Base-by-base conservation (phyloP, 2,329 filamentous ascomycete genomes). In the Ceratocystis alfenasii region DNA sequence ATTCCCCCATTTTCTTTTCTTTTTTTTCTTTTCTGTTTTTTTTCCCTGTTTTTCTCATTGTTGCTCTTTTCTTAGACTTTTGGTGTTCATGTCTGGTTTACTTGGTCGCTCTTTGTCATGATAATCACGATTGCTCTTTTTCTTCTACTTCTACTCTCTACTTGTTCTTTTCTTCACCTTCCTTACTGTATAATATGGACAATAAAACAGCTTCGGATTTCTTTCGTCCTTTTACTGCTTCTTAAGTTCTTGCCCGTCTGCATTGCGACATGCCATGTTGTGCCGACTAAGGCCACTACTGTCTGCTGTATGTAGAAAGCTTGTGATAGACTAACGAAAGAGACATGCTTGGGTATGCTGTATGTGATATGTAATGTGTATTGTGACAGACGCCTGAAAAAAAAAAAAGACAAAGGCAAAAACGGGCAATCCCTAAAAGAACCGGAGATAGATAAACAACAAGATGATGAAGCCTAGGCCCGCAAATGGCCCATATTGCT, bases 401-500 rank as follows among this genome's bases (percentile, higher is more conserved):
- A 46, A 8, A 63, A 33, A 45, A n/a, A 45, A 3, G 60, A 22
- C 25, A 30, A n/a, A 62, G 17, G 12, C 22, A 30, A 60, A 48
- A 20, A 12, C 36, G 22, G 17, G n/a, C 46, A 25, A 25, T 20
- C 46, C 41, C 64, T 74, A 96, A 76, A 96, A 95, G 78, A 97
- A 96, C 69, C 91, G 85, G 88, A 90, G 93, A 82, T 88, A 95
- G 69, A 97, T 77, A 76, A 97, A 91, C 69, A 96, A 75, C 65
- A 97, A 74, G 68, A 97, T 86, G 69, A 97, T 85, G 67, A 96
- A 79, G 1, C 83, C 90, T 67, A 97, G 78, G 2, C 82, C 90
- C 33, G 83, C 93, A 76, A 97, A 86, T 2, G 94, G 94, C 0
- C 91, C 94, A 74, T 97, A 99, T 84, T 96, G 93, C 81, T 96